Conservation (phyloP, 345 rosid genomes). For the Stellera chamaejasme region DNA sequence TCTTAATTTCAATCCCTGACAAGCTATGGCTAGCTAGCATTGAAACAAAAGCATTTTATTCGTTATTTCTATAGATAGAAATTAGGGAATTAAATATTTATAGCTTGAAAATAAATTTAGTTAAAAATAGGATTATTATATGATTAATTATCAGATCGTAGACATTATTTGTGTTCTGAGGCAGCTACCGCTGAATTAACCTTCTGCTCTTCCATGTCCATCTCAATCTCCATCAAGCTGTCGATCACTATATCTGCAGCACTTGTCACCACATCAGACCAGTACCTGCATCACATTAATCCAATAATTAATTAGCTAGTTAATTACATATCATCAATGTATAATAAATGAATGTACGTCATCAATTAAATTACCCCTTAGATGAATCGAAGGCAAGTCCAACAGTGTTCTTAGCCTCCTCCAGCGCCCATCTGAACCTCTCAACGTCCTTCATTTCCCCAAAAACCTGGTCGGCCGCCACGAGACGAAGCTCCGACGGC, state of each 20-base stretch:
- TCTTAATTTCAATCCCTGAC: too few species aligned
- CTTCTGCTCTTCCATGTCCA: constrained; percentile 19
- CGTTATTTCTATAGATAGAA: too few species aligned
- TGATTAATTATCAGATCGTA: too few species aligned
- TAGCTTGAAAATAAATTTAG: too few species aligned
- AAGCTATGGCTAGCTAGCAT: too few species aligned
- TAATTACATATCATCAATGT: too few species aligned
- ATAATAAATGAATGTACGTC: not conserved
- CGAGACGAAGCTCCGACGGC: constrained; percentile 50
- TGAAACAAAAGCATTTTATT: too few species aligned
- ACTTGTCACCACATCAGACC: constrained; percentile 49
- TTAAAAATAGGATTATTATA: too few species aligned
- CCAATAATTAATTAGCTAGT: not conserved
- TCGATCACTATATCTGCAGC: constrained; percentile 52
- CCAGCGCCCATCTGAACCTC: constrained; percentile 52
- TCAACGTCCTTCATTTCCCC: constrained; percentile 24
- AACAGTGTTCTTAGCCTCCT: constrained; percentile 59
- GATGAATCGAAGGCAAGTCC: constrained; percentile 56
- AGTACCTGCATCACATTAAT: constrained; percentile 28
- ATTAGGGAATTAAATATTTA: too few species aligned
- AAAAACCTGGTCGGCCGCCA: constrained; percentile 21
- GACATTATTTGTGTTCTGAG: constrained; percentile 7
- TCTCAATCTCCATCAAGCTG: constrained; percentile 45
- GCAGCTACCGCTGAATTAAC: too few species aligned
- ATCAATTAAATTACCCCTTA: constrained; percentile 36